Evolutionary conservation across 2,329 filamentous ascomycete species (phyloP).

Genomic region (Anthostomella pinea): DNA sequence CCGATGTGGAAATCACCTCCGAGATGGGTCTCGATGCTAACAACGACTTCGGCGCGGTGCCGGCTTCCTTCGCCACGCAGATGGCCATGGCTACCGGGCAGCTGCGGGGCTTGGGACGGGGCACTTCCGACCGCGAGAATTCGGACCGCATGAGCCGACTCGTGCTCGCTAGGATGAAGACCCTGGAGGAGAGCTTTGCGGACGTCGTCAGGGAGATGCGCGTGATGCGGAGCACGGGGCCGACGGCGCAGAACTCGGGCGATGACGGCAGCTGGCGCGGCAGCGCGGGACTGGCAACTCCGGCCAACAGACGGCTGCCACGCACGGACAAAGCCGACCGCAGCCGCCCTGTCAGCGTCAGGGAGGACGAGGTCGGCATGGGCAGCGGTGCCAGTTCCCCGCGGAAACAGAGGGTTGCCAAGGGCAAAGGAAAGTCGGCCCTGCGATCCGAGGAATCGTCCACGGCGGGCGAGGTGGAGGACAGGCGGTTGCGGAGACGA

Average conservation of each 20-base stretch:
- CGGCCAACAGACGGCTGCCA: slow-evolving; percentile 4
- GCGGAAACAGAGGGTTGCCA: slow-evolving; percentile 32
- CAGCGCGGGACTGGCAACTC: slow-evolving; percentile 1
- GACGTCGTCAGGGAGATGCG: slow-evolving; percentile 83
- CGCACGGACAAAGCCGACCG: slow-evolving; percentile 3
- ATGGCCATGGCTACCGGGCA: slow-evolving; percentile 71
- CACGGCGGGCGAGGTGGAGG: slow-evolving; percentile 31
- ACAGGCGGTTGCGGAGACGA: slow-evolving; percentile 30
- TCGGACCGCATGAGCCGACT: slow-evolving; percentile 73
- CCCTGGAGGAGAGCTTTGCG: slow-evolving; percentile 83
- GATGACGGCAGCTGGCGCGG: slow-evolving; percentile 37
- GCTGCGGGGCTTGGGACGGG: slow-evolving; percentile 42
- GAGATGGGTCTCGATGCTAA: slow-evolving; percentile 63
- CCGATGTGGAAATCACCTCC: slow-evolving; percentile 71
- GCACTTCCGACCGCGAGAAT: slow-evolving; percentile 38
- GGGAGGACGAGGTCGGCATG: slow-evolving; percentile 36
- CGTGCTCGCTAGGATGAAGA: slow-evolving; percentile 88
- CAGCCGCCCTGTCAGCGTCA: slow-evolving; percentile 41
- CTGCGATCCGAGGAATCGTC: slow-evolving; percentile 35
- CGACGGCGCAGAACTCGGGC: slow-evolving; percentile 52
- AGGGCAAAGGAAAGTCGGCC: slow-evolving; percentile 50
- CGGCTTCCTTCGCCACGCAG: slow-evolving; percentile 77
- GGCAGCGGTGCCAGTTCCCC: slow-evolving; percentile 8
- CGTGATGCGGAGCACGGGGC: slow-evolving; percentile 49
- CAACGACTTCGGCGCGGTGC: slow-evolving; percentile 61